Base-by-base conservation (phyloP, 306 rosid genomes). In the Glycine tomentella region DNA sequence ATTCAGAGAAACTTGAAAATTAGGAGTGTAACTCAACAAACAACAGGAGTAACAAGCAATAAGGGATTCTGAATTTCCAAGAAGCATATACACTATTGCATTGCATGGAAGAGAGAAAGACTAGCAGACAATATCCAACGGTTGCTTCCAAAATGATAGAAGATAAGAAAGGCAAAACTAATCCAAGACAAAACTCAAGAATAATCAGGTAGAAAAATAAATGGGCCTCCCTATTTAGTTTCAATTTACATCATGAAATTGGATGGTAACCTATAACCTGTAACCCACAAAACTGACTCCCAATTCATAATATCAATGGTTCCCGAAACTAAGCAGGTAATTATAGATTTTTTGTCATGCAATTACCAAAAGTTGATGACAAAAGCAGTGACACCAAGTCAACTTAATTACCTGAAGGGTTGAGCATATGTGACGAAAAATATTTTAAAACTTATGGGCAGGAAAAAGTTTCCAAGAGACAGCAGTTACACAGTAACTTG, bases 291-390 rank as follows among this genome's bases (percentile, higher is more conserved):
- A 42, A 42, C 9, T 42, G 46, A 9, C 25, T 63, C 25, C 5
- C 9, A 8, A 20, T 72, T 51, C 36, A 62, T 17, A 63, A 63
- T 42, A 73, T 73, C 75, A 31, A 17, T 53, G 8, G 53, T n/a
- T 53, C 44, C 8, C 40, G 44, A 52, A 63, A 62, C 70, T 13
- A 59, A 72, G 68, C 40, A 66, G 13, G 48, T 11, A 33, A 65
- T 9, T 11, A 4, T 2, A 74, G 31, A 10, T 45, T 3, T 42
- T 65, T 55, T 25, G 49, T 36, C 12, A 36, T 3, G 10, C 52
- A 80, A 52, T 40, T 80, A 53, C n/a, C 36, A 50, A 40, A 63
- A 53, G 31, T 74, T 63, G 9, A 51, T 14, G 40, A 64, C 13
- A 45, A 63, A 6, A 63, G 58, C 25, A 49, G 56, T 5, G 51